phyloP scores from a whole-genome alignment of 2,329 filamentous ascomycete genomes.

The Lizonia empirigonia region DNA sequence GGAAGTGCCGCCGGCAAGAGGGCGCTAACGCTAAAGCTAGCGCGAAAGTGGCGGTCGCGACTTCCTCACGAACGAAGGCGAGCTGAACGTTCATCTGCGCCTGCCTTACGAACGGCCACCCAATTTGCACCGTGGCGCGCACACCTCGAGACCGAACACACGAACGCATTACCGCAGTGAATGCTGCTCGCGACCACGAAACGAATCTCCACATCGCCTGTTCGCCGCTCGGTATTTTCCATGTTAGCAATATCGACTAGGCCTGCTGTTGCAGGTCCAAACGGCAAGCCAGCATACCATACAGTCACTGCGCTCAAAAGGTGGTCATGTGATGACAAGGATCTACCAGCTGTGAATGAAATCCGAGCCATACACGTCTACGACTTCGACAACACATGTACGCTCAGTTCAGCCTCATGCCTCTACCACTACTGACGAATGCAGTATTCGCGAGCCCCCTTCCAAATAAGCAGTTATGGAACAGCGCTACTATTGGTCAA shows the following conservation, averaged over 20 bases:
- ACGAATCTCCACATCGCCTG: conserved; percentile 21
- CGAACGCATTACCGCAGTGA: not conserved
- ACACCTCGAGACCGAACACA: not conserved
- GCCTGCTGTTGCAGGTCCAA: conserved; percentile 36
- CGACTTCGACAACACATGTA: conserved; percentile 96
- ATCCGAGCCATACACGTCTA: conserved; percentile 89
- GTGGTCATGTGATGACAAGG: conserved; percentile 80
- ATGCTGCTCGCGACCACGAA: conserved; percentile 36
- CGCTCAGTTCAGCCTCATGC: conserved; percentile 39
- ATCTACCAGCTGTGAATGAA: conserved; percentile 71
- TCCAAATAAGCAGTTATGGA: conserved; percentile 89
- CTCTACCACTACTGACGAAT: conserved; percentile 11
- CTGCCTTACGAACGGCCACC: not conserved
- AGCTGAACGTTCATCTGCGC: conserved; percentile 5
- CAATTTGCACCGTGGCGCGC: not conserved
- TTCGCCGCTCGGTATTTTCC: conserved; percentile 31
- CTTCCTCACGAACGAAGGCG: conserved; percentile 9
- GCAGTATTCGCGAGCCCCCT: conserved; percentile 88
- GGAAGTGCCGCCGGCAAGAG: no score
- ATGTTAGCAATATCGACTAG: conserved; percentile 43
- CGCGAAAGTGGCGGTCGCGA: conserved; percentile 14
- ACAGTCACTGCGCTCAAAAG: conserved; percentile 79
- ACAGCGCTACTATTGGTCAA: conserved; percentile 73
- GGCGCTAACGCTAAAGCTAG: no score
- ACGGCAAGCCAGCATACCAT: conserved; percentile 39